Evolutionary conservation across 106 monocot species (phyloP), one percentile per base, ranked within the genome.

Genomic region (Platanthera zijinensis): DNA sequence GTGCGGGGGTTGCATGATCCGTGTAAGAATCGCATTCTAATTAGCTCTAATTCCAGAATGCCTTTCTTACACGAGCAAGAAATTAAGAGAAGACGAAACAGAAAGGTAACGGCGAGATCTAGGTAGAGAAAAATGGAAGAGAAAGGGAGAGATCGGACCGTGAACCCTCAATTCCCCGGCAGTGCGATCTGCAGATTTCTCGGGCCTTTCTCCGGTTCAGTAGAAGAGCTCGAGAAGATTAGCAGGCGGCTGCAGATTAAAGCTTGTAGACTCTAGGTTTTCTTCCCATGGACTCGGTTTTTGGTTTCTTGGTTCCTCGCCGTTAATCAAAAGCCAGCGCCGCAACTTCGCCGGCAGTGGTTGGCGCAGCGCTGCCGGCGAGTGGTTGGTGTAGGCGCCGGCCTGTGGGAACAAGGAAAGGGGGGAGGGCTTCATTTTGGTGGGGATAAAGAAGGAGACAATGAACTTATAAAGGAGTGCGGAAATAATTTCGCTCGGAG

Each of bases 151-250:
- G 48, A 70, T 70, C 70, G 70, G 70, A 70, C 70, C 70, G 48
- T 70, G 47, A 70, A 70, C 47, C 47, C 70, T 70, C 70, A 70
- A 70, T 70, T 70, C 70, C 70, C 70, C 70, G 14, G 70, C 48
- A 48, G 45, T 48, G 47, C 13, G 25, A 48, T 47, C 70, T 45
- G 46, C 48, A 14, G 2, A 1, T 32, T 1, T 48, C 70, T 48
- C n/a, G n/a, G 48, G 70, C 70, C 48, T 4, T 48, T 45, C 48
- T 70, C 48, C 48, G 6, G 12, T 70, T 70, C 70, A 15, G 70
- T n/a, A 45, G 70, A 48, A 46, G 47, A 48, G 15, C 70, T 13
- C 1, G 45, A 14, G 48, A 7, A 70, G 48, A 48, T 47, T 14
- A 17, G 70, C 70, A n/a, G 70, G n/a, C 61, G 61, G 18, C 12